phyloP scores from a whole-genome alignment of 2,329 filamentous ascomycete species.

The Aspergillus alliaceus region DNA sequence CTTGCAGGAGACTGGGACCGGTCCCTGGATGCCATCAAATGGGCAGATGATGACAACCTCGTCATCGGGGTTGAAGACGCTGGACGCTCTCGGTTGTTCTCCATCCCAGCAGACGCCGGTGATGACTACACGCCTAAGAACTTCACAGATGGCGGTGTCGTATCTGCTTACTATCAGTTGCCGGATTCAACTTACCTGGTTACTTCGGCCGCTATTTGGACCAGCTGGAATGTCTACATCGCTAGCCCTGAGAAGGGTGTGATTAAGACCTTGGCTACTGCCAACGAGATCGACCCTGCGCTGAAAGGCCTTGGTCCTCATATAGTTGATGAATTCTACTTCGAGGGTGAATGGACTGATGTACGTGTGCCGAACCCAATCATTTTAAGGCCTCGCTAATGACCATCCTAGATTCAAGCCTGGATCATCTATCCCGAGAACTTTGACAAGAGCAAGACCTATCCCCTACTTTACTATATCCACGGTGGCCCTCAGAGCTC shows the following conservation, averaged over 20 bases:
- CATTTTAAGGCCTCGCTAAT: slow-evolving; percentile 5
- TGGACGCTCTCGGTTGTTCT: slow-evolving; percentile 52
- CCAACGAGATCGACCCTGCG: slow-evolving; percentile 42
- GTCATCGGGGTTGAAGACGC: slow-evolving; percentile 73
- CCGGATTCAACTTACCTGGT: slow-evolving; percentile 33
- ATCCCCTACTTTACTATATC: slow-evolving; percentile 76
- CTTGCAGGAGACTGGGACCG: slow-evolving; percentile 51
- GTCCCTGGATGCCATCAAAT: slow-evolving; percentile 52
- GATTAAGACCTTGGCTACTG: slow-evolving; percentile 32
- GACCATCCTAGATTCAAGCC: slow-evolving; percentile 33
- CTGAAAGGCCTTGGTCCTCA: slow-evolving; percentile 35
- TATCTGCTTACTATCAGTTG: slow-evolving; percentile 30
- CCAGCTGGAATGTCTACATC: slow-evolving; percentile 36
- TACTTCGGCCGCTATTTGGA: slow-evolving; percentile 36
- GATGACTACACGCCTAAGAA: slow-evolving; percentile 35
- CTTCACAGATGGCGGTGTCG: slow-evolving; percentile 37
- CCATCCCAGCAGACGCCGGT: slow-evolving; percentile 33
- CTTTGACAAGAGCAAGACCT: slow-evolving; percentile 70
- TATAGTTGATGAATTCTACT: slow-evolving; percentile 40
- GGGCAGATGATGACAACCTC: slow-evolving; percentile 59
- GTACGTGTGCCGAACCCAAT: slow-evolving; percentile 20
- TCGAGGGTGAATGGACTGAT: slow-evolving; percentile 35
- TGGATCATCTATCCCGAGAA: slow-evolving; percentile 47
- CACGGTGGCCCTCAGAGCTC: slow-evolving; percentile 81
- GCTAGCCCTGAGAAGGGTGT: slow-evolving; percentile 28